Conservation (phyloP, 2,329 filamentous ascomycete species). For the Neoascochyta sp. region DNA sequence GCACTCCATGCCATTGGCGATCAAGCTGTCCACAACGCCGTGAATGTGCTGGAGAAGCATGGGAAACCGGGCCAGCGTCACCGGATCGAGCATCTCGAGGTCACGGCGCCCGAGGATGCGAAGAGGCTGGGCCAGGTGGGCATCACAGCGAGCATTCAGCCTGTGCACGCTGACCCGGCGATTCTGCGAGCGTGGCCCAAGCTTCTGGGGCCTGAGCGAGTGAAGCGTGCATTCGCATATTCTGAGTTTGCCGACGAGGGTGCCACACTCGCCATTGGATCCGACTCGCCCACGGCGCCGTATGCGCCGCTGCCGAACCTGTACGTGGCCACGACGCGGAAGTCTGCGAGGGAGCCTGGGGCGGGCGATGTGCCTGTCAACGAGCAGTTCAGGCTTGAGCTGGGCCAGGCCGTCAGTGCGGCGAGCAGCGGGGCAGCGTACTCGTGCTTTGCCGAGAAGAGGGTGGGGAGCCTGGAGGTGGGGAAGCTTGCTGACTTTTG, state of each 20-base stretch:
- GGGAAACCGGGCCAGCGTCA: conserved; percentile 51
- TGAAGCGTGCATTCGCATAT: conserved; percentile 61
- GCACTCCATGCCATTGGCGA: conserved; percentile 66
- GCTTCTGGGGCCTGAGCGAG: conserved; percentile 53
- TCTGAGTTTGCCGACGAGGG: conserved; percentile 56
- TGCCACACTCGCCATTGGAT: conserved; percentile 55
- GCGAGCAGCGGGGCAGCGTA: conserved; percentile 56
- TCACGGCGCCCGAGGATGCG: conserved; percentile 55
- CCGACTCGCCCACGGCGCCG: conserved; percentile 59
- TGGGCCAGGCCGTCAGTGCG: conserved; percentile 54
- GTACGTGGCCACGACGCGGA: conserved; percentile 58
- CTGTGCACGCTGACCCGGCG: conserved; percentile 79
- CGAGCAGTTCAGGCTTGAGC: conserved; percentile 50
- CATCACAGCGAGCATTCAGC: conserved; percentile 86
- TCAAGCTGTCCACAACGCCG: conserved; percentile 54
- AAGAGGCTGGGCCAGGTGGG: conserved; percentile 54
- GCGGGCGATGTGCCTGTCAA: conserved; percentile 46
- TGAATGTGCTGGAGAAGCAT: conserved; percentile 52
- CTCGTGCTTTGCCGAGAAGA: conserved; percentile 55
- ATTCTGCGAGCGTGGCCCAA: conserved; percentile 60
- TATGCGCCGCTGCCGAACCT: conserved; percentile 54
- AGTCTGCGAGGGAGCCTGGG: conserved; percentile 51
- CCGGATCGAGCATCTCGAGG: conserved; percentile 63
- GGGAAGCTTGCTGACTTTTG: conserved; percentile 59
- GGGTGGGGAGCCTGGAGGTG: conserved; percentile 51